These are phyloP conservation scores for Daldinia caldariorum DNA, from an alignment of 495 filamentous ascomycete species.

Conservation along the genomic window DNA sequence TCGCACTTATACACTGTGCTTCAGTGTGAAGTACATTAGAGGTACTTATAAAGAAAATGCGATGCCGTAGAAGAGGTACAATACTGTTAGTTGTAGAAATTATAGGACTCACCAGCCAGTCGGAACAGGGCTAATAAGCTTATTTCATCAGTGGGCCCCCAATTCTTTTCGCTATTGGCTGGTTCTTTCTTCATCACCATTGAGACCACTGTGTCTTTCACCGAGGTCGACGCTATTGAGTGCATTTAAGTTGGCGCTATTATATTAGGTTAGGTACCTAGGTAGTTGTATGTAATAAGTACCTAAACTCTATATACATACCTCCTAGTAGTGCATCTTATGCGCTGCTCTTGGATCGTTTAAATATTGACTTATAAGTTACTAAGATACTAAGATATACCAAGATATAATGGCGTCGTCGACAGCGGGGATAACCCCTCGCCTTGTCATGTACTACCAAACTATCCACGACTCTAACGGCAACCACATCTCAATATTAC, in stretches of 20 bases:
- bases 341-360: too few relatives aligned
- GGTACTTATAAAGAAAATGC: too few relatives aligned
- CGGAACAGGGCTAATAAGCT: conserved; percentile 8
- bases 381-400: too few relatives aligned
- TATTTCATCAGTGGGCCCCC: conserved; percentile 27
- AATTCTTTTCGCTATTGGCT: conserved; percentile 1
- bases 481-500: conserved; percentile 73
- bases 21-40: too few relatives aligned
- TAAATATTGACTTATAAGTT: too few relatives aligned
- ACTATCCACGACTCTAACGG: conserved; percentile 68
- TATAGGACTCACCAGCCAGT: conserved; percentile 7
- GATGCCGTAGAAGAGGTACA: too few relatives aligned
- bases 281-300: neutral
- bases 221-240: neutral
- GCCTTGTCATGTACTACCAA: conserved; percentile 70
- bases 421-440: conserved; percentile 31
- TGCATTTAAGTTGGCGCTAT: neutral
- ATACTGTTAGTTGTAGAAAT: neutral
- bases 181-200: neutral
- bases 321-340: neutral
- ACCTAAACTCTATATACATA: neutral
- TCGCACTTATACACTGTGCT: too few relatives aligned
- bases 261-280: too few relatives aligned
- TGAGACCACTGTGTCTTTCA: neutral
- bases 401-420: conserved; percentile 32